phyloP scores from a whole-genome alignment of 2,329 filamentous ascomycete species.

The Sarocladiaceae sp. region DNA sequence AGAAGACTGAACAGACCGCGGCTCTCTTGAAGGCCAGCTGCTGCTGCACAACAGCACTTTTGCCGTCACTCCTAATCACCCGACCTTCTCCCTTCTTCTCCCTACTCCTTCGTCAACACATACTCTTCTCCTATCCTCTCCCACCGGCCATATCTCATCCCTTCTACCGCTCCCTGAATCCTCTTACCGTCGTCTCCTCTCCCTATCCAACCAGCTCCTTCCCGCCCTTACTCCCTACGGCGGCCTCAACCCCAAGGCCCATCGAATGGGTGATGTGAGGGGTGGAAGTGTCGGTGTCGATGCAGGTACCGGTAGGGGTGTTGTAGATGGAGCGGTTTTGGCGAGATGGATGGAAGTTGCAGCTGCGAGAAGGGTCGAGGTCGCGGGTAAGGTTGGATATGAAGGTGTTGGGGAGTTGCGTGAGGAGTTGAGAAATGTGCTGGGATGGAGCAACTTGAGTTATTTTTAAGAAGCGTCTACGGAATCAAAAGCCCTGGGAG shows the following conservation, averaged over 20 bases:
- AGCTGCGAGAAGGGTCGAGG: slow-evolving; percentile 63
- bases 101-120: slow-evolving; percentile 48
- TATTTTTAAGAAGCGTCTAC: no score
- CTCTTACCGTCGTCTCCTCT: slow-evolving; percentile 75
- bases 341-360: slow-evolving; percentile 70
- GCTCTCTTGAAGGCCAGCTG: slow-evolving; percentile 82
- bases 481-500: no score
- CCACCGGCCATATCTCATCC: slow-evolving; percentile 69
- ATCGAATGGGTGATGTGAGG: slow-evolving; percentile 51
- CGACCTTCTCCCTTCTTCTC: slow-evolving; percentile 69
- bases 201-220: slow-evolving; percentile 72
- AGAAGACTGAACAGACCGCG: slow-evolving; percentile 60
- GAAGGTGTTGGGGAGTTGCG: slow-evolving; percentile 59
- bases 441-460: slow-evolving; percentile 58
- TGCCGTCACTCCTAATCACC: slow-evolving; percentile 71
- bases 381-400: slow-evolving; percentile 67
- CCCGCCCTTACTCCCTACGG: slow-evolving; percentile 70
- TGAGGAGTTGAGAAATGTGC: slow-evolving; percentile 58
- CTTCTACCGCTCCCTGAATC: slow-evolving; percentile 73
- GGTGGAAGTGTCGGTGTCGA: slow-evolving; percentile 45
- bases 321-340: slow-evolving; percentile 75
- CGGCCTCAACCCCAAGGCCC: slow-evolving; percentile 77
- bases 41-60: slow-evolving; percentile 85
- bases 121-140: slow-evolving; percentile 62
- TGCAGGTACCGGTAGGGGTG: slow-evolving; percentile 52